Base-by-base conservation (phyloP, 2,329 filamentous ascomycete genomes). In the Fusarium sacchari region DNA sequence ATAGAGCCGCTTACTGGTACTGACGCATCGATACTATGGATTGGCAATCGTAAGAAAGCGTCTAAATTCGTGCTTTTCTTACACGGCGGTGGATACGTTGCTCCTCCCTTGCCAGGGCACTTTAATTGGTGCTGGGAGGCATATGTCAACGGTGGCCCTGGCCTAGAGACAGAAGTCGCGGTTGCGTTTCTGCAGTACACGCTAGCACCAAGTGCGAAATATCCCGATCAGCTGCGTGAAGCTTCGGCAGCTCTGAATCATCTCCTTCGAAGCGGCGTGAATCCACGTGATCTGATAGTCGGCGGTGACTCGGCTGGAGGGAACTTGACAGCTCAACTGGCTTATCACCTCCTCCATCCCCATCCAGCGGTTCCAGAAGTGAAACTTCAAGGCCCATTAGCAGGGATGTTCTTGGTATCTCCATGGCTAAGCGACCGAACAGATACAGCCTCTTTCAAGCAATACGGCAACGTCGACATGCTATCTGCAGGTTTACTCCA, bases 391-490 rank as follows among this genome's bases (percentile, higher is more conserved):
- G 24, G 8, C 6, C 37, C 37, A 5, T 4, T 56, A 1, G 37
- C 37, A 30, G 52, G 52, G 0, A 20, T 42, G 6, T 56, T 56
- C 17, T 8, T 42, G 12, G 52, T 56, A 1, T 56, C 52, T 22
- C 52, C 52, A 1, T 56, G 52, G 52, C 26, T 56, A 3, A 56
- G 52, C 12, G 36, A 56, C 6, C 26, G 37, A 5, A 42, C 52
- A n/a, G 17, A 56, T 2, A 56, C 37, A 12, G 1, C 37, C 6
- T 56, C 37, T 0, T 56, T 42, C 0, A 11, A 20, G 8, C 3
- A 32, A 2, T 42, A 56, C 0, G 26, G 36, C 4, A 56, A 24
- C 8, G 26, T 56, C 17, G 52, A 56, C 17, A 56, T 55, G 52
- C 52, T 55, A 6, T 30, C 11, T 11, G 26, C 26, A 7, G 36